These are phyloP conservation scores for Amphirosellinia nigrospora DNA, from an alignment of 495 filamentous ascomycete genomes.

Conservation along the genomic window DNA sequence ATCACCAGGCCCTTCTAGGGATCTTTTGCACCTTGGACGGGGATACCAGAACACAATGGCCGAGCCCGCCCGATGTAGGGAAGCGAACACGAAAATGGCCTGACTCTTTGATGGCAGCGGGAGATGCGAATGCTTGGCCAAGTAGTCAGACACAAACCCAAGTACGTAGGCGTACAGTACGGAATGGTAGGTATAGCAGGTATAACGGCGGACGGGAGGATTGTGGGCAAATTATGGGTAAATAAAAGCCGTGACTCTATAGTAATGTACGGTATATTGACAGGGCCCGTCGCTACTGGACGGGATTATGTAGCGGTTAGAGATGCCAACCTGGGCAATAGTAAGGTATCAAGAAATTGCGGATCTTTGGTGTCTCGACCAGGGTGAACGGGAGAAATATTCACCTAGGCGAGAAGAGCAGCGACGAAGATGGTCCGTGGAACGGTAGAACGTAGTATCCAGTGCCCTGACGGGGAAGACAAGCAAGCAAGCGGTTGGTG, in stretches of 20 bases:
- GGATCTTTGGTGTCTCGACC: conserved; percentile 13
- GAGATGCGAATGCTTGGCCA: conserved; percentile 31
- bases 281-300: neutral
- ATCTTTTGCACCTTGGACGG: conserved; percentile 20
- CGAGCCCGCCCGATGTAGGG: conserved; percentile 45
- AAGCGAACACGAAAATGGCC: conserved; percentile 42
- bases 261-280: conserved; percentile 2
- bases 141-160: conserved; percentile 7
- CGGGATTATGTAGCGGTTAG: conserved; percentile 15
- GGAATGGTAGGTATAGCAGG: conserved; percentile 3
- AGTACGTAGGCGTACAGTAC: conserved; percentile 13
- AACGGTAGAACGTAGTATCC: conserved; percentile 13
- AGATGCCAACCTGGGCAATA: conserved; percentile 24
- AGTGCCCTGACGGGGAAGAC: neutral
- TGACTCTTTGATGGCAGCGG: conserved; percentile 40
- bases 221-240: conserved; percentile 26
- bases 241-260: conserved; percentile 1
- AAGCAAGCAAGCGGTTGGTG: conserved; percentile 2
- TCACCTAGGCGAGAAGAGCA: conserved; percentile 14
- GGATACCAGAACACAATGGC: conserved; percentile 34
- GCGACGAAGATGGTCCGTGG: conserved; percentile 8
- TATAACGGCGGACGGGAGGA: conserved; percentile 14
- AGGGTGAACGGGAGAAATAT: conserved; percentile 19
- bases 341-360: conserved; percentile 14
- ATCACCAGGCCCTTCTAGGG: conserved; percentile 17